phyloP scores from a whole-genome alignment of 768 basidiomycete genomes.

The Pleurotus citrinopileatus region DNA sequence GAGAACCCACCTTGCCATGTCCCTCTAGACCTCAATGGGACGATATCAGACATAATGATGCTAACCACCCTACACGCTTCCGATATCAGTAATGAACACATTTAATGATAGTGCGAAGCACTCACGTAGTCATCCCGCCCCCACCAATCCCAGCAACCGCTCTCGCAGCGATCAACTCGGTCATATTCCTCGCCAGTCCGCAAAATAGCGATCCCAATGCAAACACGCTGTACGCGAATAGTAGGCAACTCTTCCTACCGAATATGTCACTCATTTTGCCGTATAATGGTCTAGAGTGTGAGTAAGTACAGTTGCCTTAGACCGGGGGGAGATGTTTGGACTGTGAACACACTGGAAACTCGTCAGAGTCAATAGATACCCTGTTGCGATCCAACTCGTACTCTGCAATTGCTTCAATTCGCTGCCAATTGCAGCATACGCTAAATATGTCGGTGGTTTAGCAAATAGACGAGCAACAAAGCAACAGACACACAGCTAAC shows the following conservation, averaged over 20 bases:
- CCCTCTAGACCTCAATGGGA: constrained; percentile 58
- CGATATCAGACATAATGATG: constrained; percentile 66
- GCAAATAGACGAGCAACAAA: constrained; percentile 20
- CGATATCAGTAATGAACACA: not conserved
- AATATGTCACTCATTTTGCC: constrained; percentile 68
- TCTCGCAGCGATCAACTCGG: constrained; percentile 48
- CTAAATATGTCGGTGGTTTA: not conserved
- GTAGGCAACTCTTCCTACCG: constrained; percentile 54
- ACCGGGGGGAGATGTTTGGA: not conserved
- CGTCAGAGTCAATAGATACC: constrained; percentile 58
- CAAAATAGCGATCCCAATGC: constrained; percentile 52
- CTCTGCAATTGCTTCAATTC: constrained; percentile 61
- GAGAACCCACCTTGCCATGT: constrained; percentile 59
- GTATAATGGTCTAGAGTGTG: constrained; percentile 47
- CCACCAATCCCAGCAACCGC: constrained; percentile 60
- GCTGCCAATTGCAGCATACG: constrained; percentile 54
- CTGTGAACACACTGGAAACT: constrained; percentile 55
- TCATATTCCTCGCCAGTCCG: constrained; percentile 52
- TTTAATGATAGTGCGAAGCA: constrained; percentile 11
- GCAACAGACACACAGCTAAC: constrained; percentile 34
- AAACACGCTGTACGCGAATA: constrained; percentile 54
- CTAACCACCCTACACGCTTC: constrained; percentile 44
- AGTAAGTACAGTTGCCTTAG: not conserved
- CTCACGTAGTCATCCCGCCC: constrained; percentile 62
- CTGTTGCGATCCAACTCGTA: constrained; percentile 66